Evolutionary conservation across 1,139 yeast genomes (phyloP).

Genomic region (Magnusiomyces tetraspermus): DNA sequence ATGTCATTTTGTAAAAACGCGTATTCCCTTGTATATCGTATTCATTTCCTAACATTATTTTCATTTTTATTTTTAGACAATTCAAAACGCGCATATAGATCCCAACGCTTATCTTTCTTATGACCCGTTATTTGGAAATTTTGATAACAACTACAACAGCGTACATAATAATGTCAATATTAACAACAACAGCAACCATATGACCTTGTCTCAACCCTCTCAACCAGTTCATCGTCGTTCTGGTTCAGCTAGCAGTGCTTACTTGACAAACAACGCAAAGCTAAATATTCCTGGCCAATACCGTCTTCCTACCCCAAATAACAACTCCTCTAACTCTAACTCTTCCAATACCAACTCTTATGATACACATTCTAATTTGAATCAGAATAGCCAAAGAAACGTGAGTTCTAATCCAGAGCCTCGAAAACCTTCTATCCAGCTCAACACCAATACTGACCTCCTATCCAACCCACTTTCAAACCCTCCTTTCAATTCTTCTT

Average conservation of each 20-base stretch:
- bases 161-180: neutral
- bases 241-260: neutral
- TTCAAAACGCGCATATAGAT: no score
- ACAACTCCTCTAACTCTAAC: neutral
- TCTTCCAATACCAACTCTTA: neutral
- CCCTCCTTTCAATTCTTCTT: no score
- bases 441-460: slow-evolving; percentile 33
- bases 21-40: no score
- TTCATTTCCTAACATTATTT: no score
- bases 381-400: no score
- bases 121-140: no score
- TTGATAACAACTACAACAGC: neutral
- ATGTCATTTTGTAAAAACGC: no score
- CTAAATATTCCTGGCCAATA: slow-evolving; percentile 5
- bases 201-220: neutral
- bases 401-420: neutral
- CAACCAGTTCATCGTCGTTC: neutral
- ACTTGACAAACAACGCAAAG: neutral
- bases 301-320: neutral
- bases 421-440: slow-evolving; percentile 4
- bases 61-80: no score
- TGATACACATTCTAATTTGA: no score
- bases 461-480: slow-evolving; percentile 27
- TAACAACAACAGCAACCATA: neutral
- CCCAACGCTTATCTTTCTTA: no score